Percentiles rank a stretch among this genome's conserved stretches.
These are phyloP conservation scores for Entomortierella lignicola DNA, from an alignment of 192 early-diverging fungal genomes.

Conservation along the genomic window DNA sequence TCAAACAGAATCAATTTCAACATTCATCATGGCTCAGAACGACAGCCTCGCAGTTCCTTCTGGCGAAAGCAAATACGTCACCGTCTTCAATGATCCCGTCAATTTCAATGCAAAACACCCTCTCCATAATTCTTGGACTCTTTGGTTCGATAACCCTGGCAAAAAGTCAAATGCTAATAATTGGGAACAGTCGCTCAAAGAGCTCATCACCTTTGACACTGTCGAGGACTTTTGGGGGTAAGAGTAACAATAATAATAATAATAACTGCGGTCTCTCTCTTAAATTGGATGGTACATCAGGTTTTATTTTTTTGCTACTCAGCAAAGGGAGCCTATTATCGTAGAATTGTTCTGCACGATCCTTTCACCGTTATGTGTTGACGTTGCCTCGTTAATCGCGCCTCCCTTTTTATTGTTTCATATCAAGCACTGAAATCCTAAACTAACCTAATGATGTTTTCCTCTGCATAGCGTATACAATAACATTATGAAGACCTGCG, in stretches of 20 bases:
- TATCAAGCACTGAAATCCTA: not conserved
- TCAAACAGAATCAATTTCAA: not conserved
- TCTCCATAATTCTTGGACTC: conserved; percentile 89
- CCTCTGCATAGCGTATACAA: conserved; percentile 71
- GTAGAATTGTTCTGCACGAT: too few species aligned
- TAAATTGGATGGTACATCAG: too few species aligned
- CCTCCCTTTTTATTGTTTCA: not conserved
- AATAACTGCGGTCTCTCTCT: too few species aligned
- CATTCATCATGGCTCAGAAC: conserved; percentile 47
- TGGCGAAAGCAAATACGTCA: conserved; percentile 49
- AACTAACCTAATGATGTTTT: conserved; percentile 15
- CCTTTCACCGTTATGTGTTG: too few species aligned
- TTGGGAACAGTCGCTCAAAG: conserved; percentile 90
- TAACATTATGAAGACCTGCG: conserved; percentile 82
- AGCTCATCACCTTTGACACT: conserved; percentile 87
- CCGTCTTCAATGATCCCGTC: conserved; percentile 57
- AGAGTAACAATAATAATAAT: conserved; percentile 4
- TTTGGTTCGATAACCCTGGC: conserved; percentile 93
- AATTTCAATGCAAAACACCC: conserved; percentile 85
- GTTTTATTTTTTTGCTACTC: too few species aligned
- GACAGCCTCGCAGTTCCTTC: conserved; percentile 47
- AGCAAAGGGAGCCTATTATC: too few species aligned
- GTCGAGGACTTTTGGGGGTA: conserved; percentile 99
- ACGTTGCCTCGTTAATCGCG: too few species aligned
- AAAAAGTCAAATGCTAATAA: conserved; percentile 79